Conservation (phyloP, 2,329 filamentous ascomycete species). For the Falciphora oryzae region DNA sequence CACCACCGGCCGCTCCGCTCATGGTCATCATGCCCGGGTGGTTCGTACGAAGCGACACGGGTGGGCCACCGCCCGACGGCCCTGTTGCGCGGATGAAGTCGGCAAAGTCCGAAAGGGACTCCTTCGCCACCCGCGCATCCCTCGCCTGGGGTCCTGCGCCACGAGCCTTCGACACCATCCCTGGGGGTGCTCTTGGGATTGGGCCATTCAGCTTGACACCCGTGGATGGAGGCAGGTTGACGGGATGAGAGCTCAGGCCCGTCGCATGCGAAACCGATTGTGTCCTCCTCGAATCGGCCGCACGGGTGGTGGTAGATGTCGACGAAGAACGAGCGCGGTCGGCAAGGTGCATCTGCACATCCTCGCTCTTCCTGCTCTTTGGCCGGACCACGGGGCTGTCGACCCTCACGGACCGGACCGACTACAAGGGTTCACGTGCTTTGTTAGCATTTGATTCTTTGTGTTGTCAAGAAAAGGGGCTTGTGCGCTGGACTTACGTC, state of each 20-base stretch:
- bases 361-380: constrained; percentile 41
- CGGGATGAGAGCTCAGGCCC: constrained; percentile 31
- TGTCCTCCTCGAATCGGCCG: constrained; percentile 29
- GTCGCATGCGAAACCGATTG: constrained; percentile 28
- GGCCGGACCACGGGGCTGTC: constrained; percentile 35
- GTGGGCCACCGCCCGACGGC: constrained; percentile 42
- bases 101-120: constrained; percentile 76
- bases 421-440: constrained; percentile 21
- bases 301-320: constrained; percentile 28
- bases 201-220: constrained; percentile 21
- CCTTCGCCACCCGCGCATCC: constrained; percentile 64
- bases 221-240: constrained; percentile 21
- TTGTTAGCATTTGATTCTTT: not conserved
- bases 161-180: constrained; percentile 27
- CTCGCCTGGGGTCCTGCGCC: constrained; percentile 44
- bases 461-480: not conserved
- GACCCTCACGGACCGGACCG: constrained; percentile 33
- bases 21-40: constrained; percentile 2
- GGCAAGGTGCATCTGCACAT: constrained; percentile 25
- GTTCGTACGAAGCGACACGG: constrained; percentile 20
- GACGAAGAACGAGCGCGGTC: constrained; percentile 46
- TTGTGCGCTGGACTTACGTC: constrained; percentile 48
- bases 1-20: constrained; percentile 19
- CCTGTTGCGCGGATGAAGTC: constrained; percentile 87
- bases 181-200: constrained; percentile 26